phyloP scores from a whole-genome alignment of 164 flowering plant species.

The Macadamia integrifolia region DNA sequence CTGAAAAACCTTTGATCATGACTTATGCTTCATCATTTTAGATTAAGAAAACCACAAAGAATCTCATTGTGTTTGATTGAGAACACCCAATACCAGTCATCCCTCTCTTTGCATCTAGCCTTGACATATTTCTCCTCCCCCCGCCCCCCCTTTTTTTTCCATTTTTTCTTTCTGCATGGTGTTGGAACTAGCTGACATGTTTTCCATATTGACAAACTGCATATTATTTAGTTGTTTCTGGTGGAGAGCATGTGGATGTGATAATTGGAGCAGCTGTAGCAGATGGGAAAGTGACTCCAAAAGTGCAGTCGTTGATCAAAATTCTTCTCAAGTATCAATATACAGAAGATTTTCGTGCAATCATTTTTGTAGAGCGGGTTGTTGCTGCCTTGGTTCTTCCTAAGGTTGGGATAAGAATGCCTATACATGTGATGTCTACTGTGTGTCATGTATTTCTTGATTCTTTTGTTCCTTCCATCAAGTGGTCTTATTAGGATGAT shows the following conservation, averaged over 20 bases:
- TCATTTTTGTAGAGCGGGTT: slow-evolving; percentile 97
- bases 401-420: slow-evolving; percentile 46
- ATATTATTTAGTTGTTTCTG: slow-evolving; percentile 66
- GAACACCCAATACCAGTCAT: too few species aligned
- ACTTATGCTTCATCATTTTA: too few species aligned
- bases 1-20: too few species aligned
- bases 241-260: slow-evolving; percentile 98
- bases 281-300: slow-evolving; percentile 98
- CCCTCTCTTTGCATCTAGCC: too few species aligned
- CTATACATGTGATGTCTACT: neutral
- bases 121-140: too few species aligned
- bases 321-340: slow-evolving; percentile 84
- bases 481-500: slow-evolving; percentile 3
- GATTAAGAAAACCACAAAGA: too few species aligned
- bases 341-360: slow-evolving; percentile 96
- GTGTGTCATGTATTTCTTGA: neutral
- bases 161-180: neutral
- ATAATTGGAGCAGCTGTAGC: slow-evolving; percentile 98
- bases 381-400: slow-evolving; percentile 98
- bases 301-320: slow-evolving; percentile 89
- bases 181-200: slow-evolving; percentile 1
- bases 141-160: too few species aligned
- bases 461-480: neutral
- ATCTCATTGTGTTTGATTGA: too few species aligned
- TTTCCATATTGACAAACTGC: neutral